Percentiles rank a stretch among this genome's conserved stretches.
Conservation (phyloP, 441 rosid genomes). For the Pelargonium exstipulatum region DNA sequence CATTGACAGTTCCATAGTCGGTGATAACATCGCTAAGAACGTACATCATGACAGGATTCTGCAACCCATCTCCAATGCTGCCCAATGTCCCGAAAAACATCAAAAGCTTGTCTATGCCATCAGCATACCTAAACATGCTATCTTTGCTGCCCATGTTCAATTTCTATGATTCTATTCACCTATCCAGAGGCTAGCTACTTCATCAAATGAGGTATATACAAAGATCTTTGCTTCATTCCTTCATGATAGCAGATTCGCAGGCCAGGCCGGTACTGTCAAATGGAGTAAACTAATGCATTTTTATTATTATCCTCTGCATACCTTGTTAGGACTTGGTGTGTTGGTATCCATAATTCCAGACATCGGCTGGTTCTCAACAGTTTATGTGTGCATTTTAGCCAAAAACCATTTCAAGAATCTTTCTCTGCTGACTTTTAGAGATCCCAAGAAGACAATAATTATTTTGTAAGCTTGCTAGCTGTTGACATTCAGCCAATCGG, state of each 20-base stretch:
- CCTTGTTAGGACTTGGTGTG: too few species aligned
- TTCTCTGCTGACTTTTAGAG: neutral
- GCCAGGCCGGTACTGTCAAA: too few species aligned
- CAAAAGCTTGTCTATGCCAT: constrained; percentile 6
- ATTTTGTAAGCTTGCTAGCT: constrained; percentile 4
- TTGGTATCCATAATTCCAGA: too few species aligned
- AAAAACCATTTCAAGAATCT: neutral
- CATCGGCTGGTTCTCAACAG: too few species aligned
- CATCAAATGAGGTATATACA: neutral
- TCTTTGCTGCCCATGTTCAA: constrained; percentile 3
- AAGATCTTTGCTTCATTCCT: too few species aligned
- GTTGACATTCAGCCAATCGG: neutral
- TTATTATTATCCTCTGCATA: too few species aligned
- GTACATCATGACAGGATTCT: constrained; percentile 6
- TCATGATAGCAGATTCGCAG: too few species aligned
- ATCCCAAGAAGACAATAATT: neutral
- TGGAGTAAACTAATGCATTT: too few species aligned
- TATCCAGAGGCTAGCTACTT: neutral
- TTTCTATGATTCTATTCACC: too few species aligned
- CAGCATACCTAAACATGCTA: constrained; percentile 5
- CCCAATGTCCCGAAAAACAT: constrained; percentile 7
- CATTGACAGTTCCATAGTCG: constrained; percentile 2
- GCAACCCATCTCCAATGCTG: constrained; percentile 8
- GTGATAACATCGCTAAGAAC: constrained; percentile 5
- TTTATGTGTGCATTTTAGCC: too few species aligned